These are phyloP conservation scores for Melocanna baccifera DNA, from an alignment of 176 grass and related monocot species.

Conservation along the genomic window DNA sequence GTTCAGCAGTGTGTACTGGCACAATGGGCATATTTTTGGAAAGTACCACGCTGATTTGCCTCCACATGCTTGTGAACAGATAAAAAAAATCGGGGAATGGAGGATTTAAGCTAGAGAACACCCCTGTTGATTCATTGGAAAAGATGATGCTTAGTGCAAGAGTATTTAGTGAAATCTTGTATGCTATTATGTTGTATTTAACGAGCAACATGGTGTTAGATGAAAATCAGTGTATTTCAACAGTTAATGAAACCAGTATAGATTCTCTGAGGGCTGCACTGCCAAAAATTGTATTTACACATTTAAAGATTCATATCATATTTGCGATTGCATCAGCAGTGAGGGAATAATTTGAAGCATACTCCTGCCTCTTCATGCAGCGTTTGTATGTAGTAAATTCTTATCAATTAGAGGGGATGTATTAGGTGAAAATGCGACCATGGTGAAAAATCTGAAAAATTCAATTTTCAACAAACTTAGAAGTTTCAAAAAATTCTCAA, in stretches of 20 bases:
- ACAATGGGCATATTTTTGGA: neutral
- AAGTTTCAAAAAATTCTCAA: too few relatives aligned
- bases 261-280: neutral
- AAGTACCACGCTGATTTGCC: neutral
- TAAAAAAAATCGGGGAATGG: neutral
- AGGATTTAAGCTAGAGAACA: neutral
- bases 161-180: neutral
- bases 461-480: too few relatives aligned
- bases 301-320: neutral
- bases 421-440: too few relatives aligned
- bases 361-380: neutral
- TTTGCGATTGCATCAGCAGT: neutral
- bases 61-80: neutral
- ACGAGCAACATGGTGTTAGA: neutral
- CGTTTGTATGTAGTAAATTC: neutral
- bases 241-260: neutral
- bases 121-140: neutral
- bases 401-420: neutral
- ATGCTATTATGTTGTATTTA: neutral
- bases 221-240: neutral
- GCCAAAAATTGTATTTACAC: neutral
- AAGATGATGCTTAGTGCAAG: neutral
- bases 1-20: neutral
- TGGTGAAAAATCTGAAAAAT: too few relatives aligned
- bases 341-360: neutral